These are phyloP conservation scores for Heimioporus punctisporus DNA, from an alignment of 1,284 basidiomycete genomes.

Conservation along the genomic window DNA sequence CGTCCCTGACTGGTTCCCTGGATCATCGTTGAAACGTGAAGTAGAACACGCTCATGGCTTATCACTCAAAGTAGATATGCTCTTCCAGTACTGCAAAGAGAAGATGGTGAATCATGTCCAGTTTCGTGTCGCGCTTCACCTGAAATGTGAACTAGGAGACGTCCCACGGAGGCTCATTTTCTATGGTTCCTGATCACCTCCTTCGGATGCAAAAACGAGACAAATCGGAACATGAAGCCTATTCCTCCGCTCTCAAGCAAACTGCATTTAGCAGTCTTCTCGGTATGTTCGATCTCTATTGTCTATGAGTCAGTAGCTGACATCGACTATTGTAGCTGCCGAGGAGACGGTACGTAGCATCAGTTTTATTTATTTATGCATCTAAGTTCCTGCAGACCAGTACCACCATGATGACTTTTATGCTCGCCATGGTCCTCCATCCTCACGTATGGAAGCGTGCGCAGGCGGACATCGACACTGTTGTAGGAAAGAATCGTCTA, in stretches of 20 bases:
- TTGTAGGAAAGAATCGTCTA: slow-evolving; percentile 36
- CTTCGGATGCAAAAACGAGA: slow-evolving; percentile 7
- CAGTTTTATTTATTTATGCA: too few species aligned
- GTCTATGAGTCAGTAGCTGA: too few species aligned
- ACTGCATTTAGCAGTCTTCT: slow-evolving; percentile 7
- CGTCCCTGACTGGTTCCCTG: slow-evolving; percentile 24
- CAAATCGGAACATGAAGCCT: background rate
- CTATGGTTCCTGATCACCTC: slow-evolving; percentile 18
- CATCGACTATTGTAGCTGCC: too few species aligned
- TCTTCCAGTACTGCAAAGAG: slow-evolving; percentile 7
- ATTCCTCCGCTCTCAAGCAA: slow-evolving; percentile 7
- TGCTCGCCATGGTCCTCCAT: slow-evolving; percentile 35
- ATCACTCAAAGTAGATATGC: slow-evolving; percentile 4
- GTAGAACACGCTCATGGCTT: slow-evolving; percentile 3
- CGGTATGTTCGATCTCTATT: slow-evolving; percentile 3
- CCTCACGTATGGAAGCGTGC: slow-evolving; percentile 34
- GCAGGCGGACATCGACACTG: slow-evolving; percentile 40
- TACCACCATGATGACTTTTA: slow-evolving; percentile 21
- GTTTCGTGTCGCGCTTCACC: too few species aligned
- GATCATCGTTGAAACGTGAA: slow-evolving; percentile 12
- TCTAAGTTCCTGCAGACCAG: slow-evolving; percentile 5
- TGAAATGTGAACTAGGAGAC: background rate
- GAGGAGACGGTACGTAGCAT: too few species aligned
- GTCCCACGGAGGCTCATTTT: background rate
- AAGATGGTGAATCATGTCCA: background rate